These are phyloP conservation scores for Ganoderma resinaceum DNA, from an alignment of 1,284 basidiomycete species.

Conservation along the genomic window DNA sequence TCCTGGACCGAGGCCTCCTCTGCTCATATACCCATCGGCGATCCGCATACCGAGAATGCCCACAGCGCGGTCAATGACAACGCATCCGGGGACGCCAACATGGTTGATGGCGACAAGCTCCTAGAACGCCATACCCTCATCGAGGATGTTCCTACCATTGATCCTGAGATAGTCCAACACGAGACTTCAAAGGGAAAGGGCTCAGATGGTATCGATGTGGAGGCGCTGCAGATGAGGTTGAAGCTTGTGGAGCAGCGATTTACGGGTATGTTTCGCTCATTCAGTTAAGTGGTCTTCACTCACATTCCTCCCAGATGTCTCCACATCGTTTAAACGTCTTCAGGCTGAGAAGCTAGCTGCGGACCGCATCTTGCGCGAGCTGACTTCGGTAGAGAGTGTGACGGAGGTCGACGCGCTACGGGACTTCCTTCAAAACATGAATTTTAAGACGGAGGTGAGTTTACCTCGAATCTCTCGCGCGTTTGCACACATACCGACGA, in stretches of 20 bases:
- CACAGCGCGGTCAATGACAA: neutral
- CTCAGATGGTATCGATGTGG: conserved; percentile 48
- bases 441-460: conserved; percentile 73
- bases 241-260: conserved; percentile 77
- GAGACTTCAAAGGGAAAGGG: conserved; percentile 10
- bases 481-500: neutral
- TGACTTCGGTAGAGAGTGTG: conserved; percentile 75
- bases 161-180: neutral
- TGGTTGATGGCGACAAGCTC: neutral
- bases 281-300: conserved; percentile 3
- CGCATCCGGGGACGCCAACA: neutral
- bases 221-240: conserved; percentile 67
- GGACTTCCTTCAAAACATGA: conserved; percentile 75
- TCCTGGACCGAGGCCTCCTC: neutral
- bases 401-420: conserved; percentile 72
- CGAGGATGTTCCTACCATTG: neutral
- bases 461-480: neutral
- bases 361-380: conserved; percentile 75
- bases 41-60: neutral
- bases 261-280: conserved; percentile 52
- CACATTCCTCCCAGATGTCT: conserved; percentile 60
- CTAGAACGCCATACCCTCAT: neutral
- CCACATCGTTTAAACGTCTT: conserved; percentile 75
- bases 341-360: conserved; percentile 75
- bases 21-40: neutral